Evolutionary conservation across 768 basidiomycete genomes (phyloP).

Genomic region (Leccinum disarticulatum): DNA sequence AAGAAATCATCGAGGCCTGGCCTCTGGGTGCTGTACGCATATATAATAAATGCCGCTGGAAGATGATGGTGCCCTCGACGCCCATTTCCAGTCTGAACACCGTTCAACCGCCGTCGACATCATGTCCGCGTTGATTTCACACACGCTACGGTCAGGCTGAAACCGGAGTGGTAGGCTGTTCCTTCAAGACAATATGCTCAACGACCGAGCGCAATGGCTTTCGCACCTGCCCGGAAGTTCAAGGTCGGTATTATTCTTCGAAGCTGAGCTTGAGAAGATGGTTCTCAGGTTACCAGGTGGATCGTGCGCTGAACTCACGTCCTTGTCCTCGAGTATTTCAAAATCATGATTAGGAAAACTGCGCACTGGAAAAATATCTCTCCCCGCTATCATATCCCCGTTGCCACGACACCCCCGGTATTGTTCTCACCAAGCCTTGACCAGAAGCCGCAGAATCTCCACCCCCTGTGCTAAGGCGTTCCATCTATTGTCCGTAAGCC

Average conservation of each 20-base stretch:
- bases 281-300: slow-evolving; percentile 10
- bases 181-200: not conserved
- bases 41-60: not conserved
- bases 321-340: not conserved
- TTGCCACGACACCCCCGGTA: slow-evolving; percentile 10
- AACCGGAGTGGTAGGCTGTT: too few species aligned
- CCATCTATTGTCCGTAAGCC: slow-evolving; percentile 9
- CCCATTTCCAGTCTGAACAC: not conserved
- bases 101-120: not conserved
- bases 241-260: slow-evolving; percentile 15
- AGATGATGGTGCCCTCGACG: not conserved
- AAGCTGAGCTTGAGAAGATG: slow-evolving; percentile 14
- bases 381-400: not conserved
- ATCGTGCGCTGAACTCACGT: not conserved
- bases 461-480: slow-evolving; percentile 5
- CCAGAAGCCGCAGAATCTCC: slow-evolving; percentile 8
- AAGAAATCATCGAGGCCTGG: too few species aligned
- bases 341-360: slow-evolving; percentile 12
- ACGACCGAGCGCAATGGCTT: slow-evolving; percentile 2
- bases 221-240: slow-evolving; percentile 1
- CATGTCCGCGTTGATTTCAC: not conserved
- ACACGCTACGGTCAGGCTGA: not conserved
- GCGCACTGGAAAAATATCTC: not conserved
- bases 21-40: too few species aligned
- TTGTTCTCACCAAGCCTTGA: slow-evolving; percentile 14